Evolutionary conservation across 352 stramenopile species (phyloP).

Genomic region (Thraustotheca clavata): DNA sequence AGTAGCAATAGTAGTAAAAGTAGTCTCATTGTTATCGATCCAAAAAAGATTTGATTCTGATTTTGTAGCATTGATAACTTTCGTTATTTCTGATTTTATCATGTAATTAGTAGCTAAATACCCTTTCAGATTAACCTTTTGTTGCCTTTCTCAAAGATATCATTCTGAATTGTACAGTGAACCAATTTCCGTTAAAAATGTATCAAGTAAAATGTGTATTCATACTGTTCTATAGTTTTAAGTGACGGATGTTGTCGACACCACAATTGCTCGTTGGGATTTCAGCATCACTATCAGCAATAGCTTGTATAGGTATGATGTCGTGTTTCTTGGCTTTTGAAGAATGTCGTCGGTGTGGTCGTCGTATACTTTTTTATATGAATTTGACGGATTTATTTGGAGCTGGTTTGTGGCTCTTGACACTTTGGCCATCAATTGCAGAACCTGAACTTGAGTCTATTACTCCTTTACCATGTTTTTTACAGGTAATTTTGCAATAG

Average conservation of each 20-base stretch:
- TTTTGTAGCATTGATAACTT: no score
- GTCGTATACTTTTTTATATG: constrained; percentile 53
- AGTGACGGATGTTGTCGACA: not conserved
- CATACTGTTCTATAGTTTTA: no score
- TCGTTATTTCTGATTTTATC: no score
- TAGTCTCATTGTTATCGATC: no score
- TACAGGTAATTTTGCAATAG: constrained; percentile 28
- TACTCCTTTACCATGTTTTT: constrained; percentile 25
- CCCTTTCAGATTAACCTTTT: no score
- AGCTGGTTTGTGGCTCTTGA: constrained; percentile 45
- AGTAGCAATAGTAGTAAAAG: not conserved
- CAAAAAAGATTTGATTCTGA: no score
- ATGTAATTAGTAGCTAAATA: no score
- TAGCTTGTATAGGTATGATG: constrained; percentile 40
- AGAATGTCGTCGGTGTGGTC: constrained; percentile 54
- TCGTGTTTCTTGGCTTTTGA: constrained; percentile 47
- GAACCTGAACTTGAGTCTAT: not conserved
- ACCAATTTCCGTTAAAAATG: no score
- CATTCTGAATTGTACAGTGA: no score
- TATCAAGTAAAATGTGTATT: no score
- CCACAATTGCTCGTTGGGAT: constrained; percentile 35
- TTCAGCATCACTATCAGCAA: constrained; percentile 36
- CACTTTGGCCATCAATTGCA: constrained; percentile 30
- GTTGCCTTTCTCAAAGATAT: no score
- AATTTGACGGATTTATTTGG: constrained; percentile 43